Base-by-base conservation (phyloP, 1,284 basidiomycete species). In the Cryptococcus sp. region DNA sequence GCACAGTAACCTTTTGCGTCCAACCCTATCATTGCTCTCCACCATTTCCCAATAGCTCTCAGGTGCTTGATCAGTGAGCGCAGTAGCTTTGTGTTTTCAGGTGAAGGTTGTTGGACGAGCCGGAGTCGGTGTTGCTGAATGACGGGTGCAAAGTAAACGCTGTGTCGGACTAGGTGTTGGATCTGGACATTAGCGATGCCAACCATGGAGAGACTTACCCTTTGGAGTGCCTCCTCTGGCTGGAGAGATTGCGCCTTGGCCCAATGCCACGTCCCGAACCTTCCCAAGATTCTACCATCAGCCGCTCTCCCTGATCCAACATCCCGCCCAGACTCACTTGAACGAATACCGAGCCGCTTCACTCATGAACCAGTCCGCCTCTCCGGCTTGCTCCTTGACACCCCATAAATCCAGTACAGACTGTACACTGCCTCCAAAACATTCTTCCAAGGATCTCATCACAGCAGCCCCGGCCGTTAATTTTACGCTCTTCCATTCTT, bases 401-500 rank as follows among this genome's bases (percentile, higher is more conserved):
- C 54, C 56, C 71, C 71, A 73, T 7, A 70, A 52, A 37, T 64
- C 62, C 44, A 73, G 46, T 3, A 73, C 61, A 50, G 59, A 60
- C 11, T 62, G 62, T 18, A 70, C 64, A 0, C 70, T 67, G 1
- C 49, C 66, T 3, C 59, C 49, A 43, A 72, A 72, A 7, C 59
- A 56, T 23, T 69, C 56, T 45, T 67, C 70, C 18, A 72, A 60
- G 1, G 48, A 59, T 37, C 63, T 60, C 70, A 77, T 73, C 21
- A 70, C 63, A 45, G 69, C 61, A 16, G 61, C 61, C 1, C 75
- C 74, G 2, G 65, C 52, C 1, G 73, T 57, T 11, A 77, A 49
- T 53, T 72, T 72, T 47, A 77, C 71, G 9, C 56, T 70, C 16
- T 67, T 56, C 71, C 71, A 76, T 52, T 77, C 75, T 56, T 76